Base-by-base conservation (phyloP, 1,284 basidiomycete genomes). In the Pyrrhoderma noxium region DNA sequence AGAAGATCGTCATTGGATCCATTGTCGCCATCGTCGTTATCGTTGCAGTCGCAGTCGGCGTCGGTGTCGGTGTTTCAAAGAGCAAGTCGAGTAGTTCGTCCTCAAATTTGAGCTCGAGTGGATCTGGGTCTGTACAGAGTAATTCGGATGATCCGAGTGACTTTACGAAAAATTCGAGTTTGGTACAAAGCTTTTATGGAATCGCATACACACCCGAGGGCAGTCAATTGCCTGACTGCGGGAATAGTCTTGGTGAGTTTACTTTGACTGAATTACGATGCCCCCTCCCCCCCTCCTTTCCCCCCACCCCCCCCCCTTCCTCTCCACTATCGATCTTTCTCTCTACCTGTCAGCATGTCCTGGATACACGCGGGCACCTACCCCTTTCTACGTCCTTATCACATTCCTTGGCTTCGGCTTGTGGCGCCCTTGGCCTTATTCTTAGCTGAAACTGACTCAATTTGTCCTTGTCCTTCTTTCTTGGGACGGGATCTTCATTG, bases 191-290 rank as follows among this genome's bases (percentile, higher is more conserved):
- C 9, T 86, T 86, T 69, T 90, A 73, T 60, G 86, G 78, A 27
- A 61, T 89, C n/a, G 84, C 85, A 0, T 90, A 89, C 65, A 84
- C 82, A 0, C 85, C 86, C 1, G 69, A 71, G 40, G 75, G 79
- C 51, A 69, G 72, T 3, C 72, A 76, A 55, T 61, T 74, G 31
- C 77, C 79, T 2, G 53, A 66, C 19, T 81, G 80, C 55, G 74
- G 74, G 16, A 76, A 68, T 46, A 70, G 64, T 2, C 65, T 76
- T 3, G 60, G 77, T 76, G 43, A 49, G 75, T 64, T 3, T 13
- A 14, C 22, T 13, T 13, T 14, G 23, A 21, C 19, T 23, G 1
- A 8, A 44, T 18, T 38, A 9, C 16, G 35, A n/a, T n/a, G n/a
- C n/a, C n/a, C n/a, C n/a, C n/a, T n/a, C n/a, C n/a, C n/a, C n/a